Evolutionary conservation across 495 filamentous ascomycete species (phyloP).

Genomic region (Podospora pseudoanserina): DNA sequence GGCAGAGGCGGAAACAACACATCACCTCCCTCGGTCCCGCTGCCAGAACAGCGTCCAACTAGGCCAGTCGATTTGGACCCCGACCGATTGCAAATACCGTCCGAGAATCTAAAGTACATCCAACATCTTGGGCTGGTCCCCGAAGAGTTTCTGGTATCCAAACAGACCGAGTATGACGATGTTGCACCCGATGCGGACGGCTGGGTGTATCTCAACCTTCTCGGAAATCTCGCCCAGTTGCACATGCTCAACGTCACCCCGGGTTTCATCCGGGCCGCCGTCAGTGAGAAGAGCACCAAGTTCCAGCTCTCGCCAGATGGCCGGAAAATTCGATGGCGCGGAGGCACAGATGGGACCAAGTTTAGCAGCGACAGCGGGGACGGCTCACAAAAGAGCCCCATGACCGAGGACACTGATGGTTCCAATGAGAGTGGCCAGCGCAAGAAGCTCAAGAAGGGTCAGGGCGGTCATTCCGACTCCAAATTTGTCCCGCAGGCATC

Average conservation of each 20-base stretch:
- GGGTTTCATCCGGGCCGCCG: constrained; percentile 65
- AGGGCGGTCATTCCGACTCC: constrained; percentile 25
- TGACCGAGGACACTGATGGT: constrained; percentile 41
- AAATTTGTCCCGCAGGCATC: constrained; percentile 38
- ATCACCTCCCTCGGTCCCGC: constrained; percentile 42
- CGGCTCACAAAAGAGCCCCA: constrained; percentile 38
- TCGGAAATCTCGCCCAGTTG: constrained; percentile 76
- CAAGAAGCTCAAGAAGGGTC: constrained; percentile 40
- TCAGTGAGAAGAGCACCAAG: constrained; percentile 60
- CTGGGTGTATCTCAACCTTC: constrained; percentile 79
- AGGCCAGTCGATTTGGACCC: constrained; percentile 69
- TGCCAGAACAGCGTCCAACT: constrained; percentile 65
- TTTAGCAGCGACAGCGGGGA: constrained; percentile 56
- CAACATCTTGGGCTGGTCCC: constrained; percentile 63
- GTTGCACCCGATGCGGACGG: constrained; percentile 53
- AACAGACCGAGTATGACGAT: constrained; percentile 31
- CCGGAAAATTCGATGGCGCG: constrained; percentile 69
- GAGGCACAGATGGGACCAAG: constrained; percentile 56
- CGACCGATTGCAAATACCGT: constrained; percentile 60
- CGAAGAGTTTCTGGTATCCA: constrained; percentile 34
- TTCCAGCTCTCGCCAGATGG: constrained; percentile 73
- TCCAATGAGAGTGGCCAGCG: constrained; percentile 32
- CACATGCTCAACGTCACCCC: constrained; percentile 74
- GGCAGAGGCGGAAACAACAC: constrained; percentile 30
- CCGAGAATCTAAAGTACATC: constrained; percentile 72